A percentile compares a stretch with the other conserved stretches of the same genome.
These are phyloP conservation scores for Diaporthe batatas DNA, from an alignment of 2,329 filamentous ascomycete genomes.

Conservation along the genomic window DNA sequence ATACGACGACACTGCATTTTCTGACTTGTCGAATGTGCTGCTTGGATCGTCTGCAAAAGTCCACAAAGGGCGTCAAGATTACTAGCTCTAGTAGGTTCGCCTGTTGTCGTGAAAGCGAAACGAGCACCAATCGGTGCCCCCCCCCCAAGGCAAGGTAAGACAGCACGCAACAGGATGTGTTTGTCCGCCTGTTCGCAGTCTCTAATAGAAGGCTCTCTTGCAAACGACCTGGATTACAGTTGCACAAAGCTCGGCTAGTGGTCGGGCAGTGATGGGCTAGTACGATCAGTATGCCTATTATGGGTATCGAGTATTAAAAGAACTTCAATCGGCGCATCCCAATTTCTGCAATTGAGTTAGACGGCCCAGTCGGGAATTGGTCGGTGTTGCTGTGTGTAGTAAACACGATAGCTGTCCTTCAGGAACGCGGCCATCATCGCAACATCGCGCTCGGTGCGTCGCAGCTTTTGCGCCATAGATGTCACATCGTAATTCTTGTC, in stretches of 20 bases:
- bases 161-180: constrained; percentile 29
- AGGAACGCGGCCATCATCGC: constrained; percentile 26
- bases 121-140: background rate
- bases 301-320: background rate
- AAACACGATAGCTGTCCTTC: constrained; percentile 25
- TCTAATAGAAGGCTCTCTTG: background rate
- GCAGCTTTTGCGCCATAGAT: constrained; percentile 33
- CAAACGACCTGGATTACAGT: background rate
- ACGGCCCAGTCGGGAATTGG: constrained; percentile 33
- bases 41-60: background rate
- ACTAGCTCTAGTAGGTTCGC: background rate
- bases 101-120: background rate
- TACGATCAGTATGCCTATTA: background rate
- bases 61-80: background rate
- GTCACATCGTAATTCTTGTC: constrained; percentile 15
- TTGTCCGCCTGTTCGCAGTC: constrained; percentile 20
- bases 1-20: background rate
- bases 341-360: background rate
- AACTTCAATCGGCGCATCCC: background rate
- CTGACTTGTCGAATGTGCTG: constrained; percentile 13
- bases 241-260: background rate
- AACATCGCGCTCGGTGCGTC: constrained; percentile 29
- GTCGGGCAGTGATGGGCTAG: background rate
- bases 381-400: constrained; percentile 10
- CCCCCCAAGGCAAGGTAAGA: too few species aligned